Evolutionary conservation across 768 basidiomycete species (phyloP), one percentile per base, ranked within the genome.

Genomic region (Lentinula sp.): DNA sequence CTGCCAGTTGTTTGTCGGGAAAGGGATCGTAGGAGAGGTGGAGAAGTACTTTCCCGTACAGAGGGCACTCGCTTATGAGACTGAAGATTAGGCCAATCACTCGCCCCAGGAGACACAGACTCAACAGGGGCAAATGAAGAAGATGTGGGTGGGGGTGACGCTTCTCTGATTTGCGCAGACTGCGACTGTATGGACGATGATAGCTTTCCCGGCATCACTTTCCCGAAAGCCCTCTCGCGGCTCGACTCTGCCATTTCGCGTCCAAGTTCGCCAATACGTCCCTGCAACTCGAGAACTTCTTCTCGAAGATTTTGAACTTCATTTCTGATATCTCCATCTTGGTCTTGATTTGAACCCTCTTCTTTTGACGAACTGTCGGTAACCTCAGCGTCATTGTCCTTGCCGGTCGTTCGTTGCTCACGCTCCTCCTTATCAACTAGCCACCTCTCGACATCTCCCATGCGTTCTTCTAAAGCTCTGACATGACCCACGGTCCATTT

Each of bases 381-480:
- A 13, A 33, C 48, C 16, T 56, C 60, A 10, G 23, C 37, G 13
- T 37, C 18, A 41, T 8, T 42, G 32, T 13, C 41, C 13, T 43
- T 8, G 10, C 28, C 46, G 45, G 49, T 48, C 13, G 64, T 53
- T 9, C 69, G 65, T 41, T 49, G 65, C 62, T 60, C 62, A 64
- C 33, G 61, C 61, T 79, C 85, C 73, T 93, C 91, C 69, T 88
- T 91, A 63, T 92, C 91, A 5, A 93, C 91, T 8, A 93, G 77
- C 90, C 90, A 94, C 49, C 86, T 80, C 69, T 94, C 92, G n/a
- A 94, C 92, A 60, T 94, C 92, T 62, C 86, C 85, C 91, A 94
- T 94, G 36, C 92, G 83, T 18, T 93, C 92, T 65, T 94, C 92
- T n/a, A 94, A 74, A 1, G 92, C 92, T 58, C 92, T 85, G 2